These are phyloP conservation scores for Striga asiatica DNA, from an alignment of 257 asterid species.

Conservation along the genomic window DNA sequence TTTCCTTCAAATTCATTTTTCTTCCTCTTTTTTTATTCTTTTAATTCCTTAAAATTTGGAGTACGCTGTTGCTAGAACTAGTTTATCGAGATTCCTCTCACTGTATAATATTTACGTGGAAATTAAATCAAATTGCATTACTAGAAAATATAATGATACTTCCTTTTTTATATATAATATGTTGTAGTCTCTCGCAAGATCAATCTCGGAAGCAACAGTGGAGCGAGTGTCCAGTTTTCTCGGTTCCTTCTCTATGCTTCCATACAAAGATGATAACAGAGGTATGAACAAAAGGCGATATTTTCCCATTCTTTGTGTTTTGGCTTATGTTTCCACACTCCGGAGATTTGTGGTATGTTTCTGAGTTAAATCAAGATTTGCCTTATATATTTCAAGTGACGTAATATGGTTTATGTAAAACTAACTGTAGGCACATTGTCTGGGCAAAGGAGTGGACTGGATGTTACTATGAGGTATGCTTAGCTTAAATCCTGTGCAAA, in stretches of 20 bases:
- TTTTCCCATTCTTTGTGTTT: not conserved
- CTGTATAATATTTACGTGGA: too few species aligned
- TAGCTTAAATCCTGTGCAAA: slow-evolving; percentile 7
- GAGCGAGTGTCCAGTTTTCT: slow-evolving; percentile 58
- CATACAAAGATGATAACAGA: slow-evolving; percentile 36
- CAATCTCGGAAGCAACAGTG: slow-evolving; percentile 67
- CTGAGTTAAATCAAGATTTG: not conserved
- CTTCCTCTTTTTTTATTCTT: too few species aligned
- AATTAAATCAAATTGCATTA: too few species aligned
- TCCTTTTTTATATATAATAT: too few species aligned
- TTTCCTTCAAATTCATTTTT: too few species aligned
- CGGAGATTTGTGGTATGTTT: not conserved
- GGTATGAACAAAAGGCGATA: slow-evolving; percentile 35
- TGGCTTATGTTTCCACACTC: not conserved
- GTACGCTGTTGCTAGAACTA: not conserved
- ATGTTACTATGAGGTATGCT: slow-evolving; percentile 45
- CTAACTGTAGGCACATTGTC: slow-evolving; percentile 36
- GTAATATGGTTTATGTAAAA: not conserved
- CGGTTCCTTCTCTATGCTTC: slow-evolving; percentile 56
- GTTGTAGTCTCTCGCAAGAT: slow-evolving; percentile 52
- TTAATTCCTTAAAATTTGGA: not conserved
- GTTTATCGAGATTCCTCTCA: too few species aligned
- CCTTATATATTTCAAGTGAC: not conserved
- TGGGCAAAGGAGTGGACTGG: slow-evolving; percentile 44
- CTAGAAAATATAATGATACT: too few species aligned